phyloP scores from a whole-genome alignment of 176 grass and related monocot species.

The Eleusine indica region DNA sequence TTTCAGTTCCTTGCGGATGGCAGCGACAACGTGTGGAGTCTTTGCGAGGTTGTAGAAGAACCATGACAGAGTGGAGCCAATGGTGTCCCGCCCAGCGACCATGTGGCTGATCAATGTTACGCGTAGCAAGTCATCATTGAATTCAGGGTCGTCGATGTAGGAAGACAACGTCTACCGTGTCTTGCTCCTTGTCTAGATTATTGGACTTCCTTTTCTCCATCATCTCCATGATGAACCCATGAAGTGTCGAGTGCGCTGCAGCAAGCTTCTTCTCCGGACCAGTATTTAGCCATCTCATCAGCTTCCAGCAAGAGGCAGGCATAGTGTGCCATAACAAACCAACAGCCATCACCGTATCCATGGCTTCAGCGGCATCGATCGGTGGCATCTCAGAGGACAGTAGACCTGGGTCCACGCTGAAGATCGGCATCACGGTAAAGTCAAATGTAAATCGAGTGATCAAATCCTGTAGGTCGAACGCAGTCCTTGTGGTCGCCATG shows the following conservation, averaged over 20 bases:
- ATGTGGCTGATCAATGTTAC: conserved; percentile 22
- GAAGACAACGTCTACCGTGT: neutral
- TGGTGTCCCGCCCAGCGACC: conserved; percentile 38
- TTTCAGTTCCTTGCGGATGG: conserved; percentile 36
- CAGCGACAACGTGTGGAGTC: neutral
- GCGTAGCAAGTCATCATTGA: neutral
- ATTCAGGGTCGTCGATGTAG: neutral
- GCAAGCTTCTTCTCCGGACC: conserved; percentile 37
- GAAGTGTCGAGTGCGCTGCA: neutral
- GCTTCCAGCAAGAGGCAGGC: conserved; percentile 39
- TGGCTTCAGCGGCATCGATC: neutral
- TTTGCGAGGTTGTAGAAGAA: conserved; percentile 33
- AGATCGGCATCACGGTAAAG: conserved; percentile 12
- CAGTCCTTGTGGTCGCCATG: neutral
- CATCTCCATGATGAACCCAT: conserved; percentile 18
- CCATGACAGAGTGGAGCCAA: conserved; percentile 27
- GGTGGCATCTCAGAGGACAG: conserved; percentile 30
- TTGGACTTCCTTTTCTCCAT: neutral
- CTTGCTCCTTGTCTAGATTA: neutral
- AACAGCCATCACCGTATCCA: conserved; percentile 23
- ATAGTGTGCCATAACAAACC: neutral
- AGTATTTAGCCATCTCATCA: conserved; percentile 1
- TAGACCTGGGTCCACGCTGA: conserved; percentile 40
- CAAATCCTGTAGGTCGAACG: conserved; percentile 42
- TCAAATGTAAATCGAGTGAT: conserved; percentile 37